Conservation (phyloP, 1,284 basidiomycete species). For the Heterobasidion occidentale region DNA sequence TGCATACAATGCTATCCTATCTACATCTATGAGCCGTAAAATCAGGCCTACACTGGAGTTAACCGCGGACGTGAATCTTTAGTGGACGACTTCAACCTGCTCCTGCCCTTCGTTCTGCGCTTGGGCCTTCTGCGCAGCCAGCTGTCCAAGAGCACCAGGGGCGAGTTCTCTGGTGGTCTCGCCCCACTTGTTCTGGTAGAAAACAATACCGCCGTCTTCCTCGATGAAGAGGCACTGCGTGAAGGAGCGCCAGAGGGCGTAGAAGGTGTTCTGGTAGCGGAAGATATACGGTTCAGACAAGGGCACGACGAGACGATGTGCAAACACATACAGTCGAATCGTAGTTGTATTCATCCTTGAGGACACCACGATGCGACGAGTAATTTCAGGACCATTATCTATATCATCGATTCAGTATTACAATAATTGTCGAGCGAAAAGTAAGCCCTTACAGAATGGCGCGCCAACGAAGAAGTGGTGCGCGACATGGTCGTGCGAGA, state of each 20-base stretch:
- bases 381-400: slow-evolving; percentile 26
- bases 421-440: neutral
- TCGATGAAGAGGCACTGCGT: slow-evolving; percentile 40
- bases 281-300: neutral
- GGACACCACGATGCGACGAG: slow-evolving; percentile 19
- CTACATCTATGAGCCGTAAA: too few relatives aligned
- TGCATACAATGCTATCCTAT: too few relatives aligned
- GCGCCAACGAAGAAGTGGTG: slow-evolving; percentile 48
- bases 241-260: slow-evolving; percentile 27
- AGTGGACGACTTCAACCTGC: neutral
- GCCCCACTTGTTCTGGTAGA: neutral
- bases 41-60: too few relatives aligned
- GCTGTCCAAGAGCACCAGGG: neutral
- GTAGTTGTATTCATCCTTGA: slow-evolving; percentile 23
- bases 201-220: slow-evolving; percentile 27
- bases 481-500: slow-evolving; percentile 40
- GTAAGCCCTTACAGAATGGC: slow-evolving; percentile 33
- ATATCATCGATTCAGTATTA: neutral
- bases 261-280: slow-evolving; percentile 20
- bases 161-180: neutral
- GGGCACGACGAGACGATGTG: too few relatives aligned
- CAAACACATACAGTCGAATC: slow-evolving; percentile 7
- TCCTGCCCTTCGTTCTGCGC: neutral
- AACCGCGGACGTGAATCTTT: neutral
- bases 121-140: neutral